Evolutionary conservation across 2,329 filamentous ascomycete genomes (phyloP), one percentile per base, ranked within the genome.

Genomic region (Gaeumannomyces sp.): DNA sequence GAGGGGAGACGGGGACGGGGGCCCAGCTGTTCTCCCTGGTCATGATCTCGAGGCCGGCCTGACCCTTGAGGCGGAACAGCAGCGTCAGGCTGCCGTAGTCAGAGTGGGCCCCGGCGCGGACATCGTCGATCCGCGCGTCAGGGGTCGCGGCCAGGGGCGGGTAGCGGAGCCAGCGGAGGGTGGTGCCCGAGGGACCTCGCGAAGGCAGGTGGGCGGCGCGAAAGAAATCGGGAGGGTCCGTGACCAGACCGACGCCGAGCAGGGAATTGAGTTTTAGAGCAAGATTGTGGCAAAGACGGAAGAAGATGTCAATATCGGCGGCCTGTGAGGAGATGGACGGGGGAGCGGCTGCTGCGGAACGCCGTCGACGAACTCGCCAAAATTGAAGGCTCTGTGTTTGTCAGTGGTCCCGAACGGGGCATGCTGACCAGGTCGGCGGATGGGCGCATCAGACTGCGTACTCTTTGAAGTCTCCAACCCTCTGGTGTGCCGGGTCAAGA

Each of bases 61-160:
- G 93, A 1, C 90, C 90, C 0, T 86, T 85, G 2, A 93, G 85
- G 69, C 95, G 92, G 80, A 99, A 98, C 14, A 98, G 84, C n/a
- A 89, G 79, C 1, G 86, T 89, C 65, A 89, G 76, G 66, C 83
- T 85, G 65, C 87, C 87, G 77, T 97, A 97, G 78, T 97, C 93
- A 5, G 90, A 94, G 76, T 98, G 94, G 0, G 94, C 93, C 65
- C 94, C 95, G 8, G 94, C 94, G 33, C 94, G 89, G 67, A 97
- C 85, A 72, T 94, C 91, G 64, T 79, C 72, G 67, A 72, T 63
- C 45, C 81, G 70, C 70, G 86, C 76, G 14, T 74, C 71, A 7
- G 50, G 19, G 50, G 25, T 25, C 64, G 78, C 35, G 63, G 27
- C 61, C 10, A 81, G 78, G 1, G 86, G 82, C 0, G 89, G 90